A percentile compares a stretch with the other conserved stretches of the same genome.
These are phyloP conservation scores for Neopestalotiopsis clavispora DNA, from an alignment of 2,329 filamentous ascomycete species.

Conservation along the genomic window DNA sequence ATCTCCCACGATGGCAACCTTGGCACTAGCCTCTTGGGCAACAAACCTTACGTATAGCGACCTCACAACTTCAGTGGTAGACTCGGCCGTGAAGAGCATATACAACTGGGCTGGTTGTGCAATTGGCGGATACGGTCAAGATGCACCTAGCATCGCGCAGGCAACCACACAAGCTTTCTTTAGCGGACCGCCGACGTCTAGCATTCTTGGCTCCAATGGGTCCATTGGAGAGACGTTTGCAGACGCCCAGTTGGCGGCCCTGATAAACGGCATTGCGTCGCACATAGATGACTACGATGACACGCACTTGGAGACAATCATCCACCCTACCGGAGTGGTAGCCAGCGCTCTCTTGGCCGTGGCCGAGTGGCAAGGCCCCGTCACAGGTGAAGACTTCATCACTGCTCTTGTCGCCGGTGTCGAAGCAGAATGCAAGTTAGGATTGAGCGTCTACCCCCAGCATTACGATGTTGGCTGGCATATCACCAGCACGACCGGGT, in stretches of 20 bases:
- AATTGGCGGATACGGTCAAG: slow-evolving; percentile 53
- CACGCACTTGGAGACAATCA: slow-evolving; percentile 59
- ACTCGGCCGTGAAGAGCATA: slow-evolving; percentile 50
- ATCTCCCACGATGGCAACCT: slow-evolving; percentile 46
- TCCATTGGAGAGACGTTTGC: slow-evolving; percentile 27
- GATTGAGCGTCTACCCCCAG: slow-evolving; percentile 55
- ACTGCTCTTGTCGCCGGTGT: slow-evolving; percentile 56
- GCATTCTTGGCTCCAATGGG: slow-evolving; percentile 37
- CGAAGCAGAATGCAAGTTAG: slow-evolving; percentile 57
- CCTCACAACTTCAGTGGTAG: slow-evolving; percentile 44
- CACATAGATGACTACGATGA: slow-evolving; percentile 63
- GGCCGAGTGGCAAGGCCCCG: slow-evolving; percentile 43
- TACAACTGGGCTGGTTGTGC: slow-evolving; percentile 61
- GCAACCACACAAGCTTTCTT: slow-evolving; percentile 33
- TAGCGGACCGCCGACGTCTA: slow-evolving; percentile 35
- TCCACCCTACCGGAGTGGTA: slow-evolving; percentile 58
- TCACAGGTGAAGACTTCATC: slow-evolving; percentile 53
- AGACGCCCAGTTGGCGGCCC: slow-evolving; percentile 54
- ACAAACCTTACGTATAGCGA: slow-evolving; percentile 43
- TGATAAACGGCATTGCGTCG: slow-evolving; percentile 59
- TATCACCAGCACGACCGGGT: slow-evolving; percentile 57
- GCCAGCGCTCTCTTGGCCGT: slow-evolving; percentile 54
- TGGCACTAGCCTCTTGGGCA: slow-evolving; percentile 53
- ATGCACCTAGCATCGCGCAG: slow-evolving; percentile 43
- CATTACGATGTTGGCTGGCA: slow-evolving; percentile 63